phyloP scores from a whole-genome alignment of 768 basidiomycete genomes.

The Suillus spraguei region DNA sequence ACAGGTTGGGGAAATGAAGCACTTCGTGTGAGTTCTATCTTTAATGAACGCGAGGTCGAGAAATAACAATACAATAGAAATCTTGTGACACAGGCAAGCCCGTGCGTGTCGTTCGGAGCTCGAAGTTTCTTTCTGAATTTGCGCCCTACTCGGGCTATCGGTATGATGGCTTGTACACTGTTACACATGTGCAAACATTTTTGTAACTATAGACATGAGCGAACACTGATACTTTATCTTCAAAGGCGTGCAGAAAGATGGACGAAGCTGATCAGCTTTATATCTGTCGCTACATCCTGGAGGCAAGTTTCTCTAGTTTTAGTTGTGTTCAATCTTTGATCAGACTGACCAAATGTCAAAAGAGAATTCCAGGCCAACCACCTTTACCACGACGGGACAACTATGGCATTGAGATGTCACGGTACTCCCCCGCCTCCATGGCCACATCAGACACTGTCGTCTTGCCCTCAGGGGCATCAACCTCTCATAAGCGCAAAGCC shows the following conservation, averaged over 20 bases:
- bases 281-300: conserved; percentile 29
- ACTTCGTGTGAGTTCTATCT: conserved; percentile 18
- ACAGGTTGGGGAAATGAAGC: conserved; percentile 12
- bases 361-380: conserved; percentile 33
- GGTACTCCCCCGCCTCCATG: neutral
- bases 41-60: neutral
- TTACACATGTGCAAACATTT: conserved; percentile 20
- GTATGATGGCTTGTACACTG: conserved; percentile 34
- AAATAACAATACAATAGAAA: conserved; percentile 15
- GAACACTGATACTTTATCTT: neutral
- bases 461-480: neutral
- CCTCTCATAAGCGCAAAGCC: neutral
- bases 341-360: neutral
- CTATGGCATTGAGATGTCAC: neutral
- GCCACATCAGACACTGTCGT: conserved; percentile 2
- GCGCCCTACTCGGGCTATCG: conserved; percentile 28
- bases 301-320: conserved; percentile 16
- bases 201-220: neutral
- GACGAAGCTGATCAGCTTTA: conserved; percentile 11
- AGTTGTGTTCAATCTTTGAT: neutral
- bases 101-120: conserved; percentile 31
- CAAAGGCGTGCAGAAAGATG: conserved; percentile 25
- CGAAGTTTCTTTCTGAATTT: conserved; percentile 21
- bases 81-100: conserved; percentile 23
- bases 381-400: conserved; percentile 16